Base-by-base conservation (phyloP, 176 grass and related monocot genomes). In the Juncus effusus region DNA sequence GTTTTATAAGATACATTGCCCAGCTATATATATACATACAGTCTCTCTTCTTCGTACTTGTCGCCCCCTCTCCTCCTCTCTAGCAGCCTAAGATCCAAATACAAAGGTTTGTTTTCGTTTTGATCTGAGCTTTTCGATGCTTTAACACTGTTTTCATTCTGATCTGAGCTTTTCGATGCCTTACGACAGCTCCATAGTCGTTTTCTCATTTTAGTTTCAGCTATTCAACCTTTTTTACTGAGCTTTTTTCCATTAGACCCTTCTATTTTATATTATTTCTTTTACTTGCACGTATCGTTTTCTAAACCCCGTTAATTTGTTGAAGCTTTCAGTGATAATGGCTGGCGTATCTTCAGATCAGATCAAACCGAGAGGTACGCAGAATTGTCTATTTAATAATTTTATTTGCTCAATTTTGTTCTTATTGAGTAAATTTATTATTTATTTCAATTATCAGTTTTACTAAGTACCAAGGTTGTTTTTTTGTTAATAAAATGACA, bases 361-460 rank as follows among this genome's bases (percentile, higher is more conserved):
- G 38, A 72, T 72, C 69, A 72, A 72, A 6, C 14, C 55, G 40
- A 72, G 69, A 72, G 69, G 69, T 72, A 69, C 28, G 55, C 38
- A 60, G 41, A 15, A 28, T 42, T 36, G 40, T 14, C 13, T 16
- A 3, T 36, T 6, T 58, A 51, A 58, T 0, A 19, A 37, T 47
- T 9, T 5, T 6, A 6, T 47, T 47, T 47, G 4, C 44, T 47
- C 44, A 47, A 6, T 47, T 47, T 47, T 9, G 9, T 47, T 47
- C 1, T 28, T 28, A 28, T 28, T 28, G 19, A 28, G 19, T 28
- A 28, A 28, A 28, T 28, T 28, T 28, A 28, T 28, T 28, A 28
- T 28, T 28, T 28, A 28, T 28, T 28, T 28, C 19, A 28, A 28
- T 28, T 28, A 28, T 28, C 19, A 28, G 19, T 28, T 0, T 28